phyloP scores from a whole-genome alignment of 495 filamentous ascomycete species.

The Daldinia loculata region DNA sequence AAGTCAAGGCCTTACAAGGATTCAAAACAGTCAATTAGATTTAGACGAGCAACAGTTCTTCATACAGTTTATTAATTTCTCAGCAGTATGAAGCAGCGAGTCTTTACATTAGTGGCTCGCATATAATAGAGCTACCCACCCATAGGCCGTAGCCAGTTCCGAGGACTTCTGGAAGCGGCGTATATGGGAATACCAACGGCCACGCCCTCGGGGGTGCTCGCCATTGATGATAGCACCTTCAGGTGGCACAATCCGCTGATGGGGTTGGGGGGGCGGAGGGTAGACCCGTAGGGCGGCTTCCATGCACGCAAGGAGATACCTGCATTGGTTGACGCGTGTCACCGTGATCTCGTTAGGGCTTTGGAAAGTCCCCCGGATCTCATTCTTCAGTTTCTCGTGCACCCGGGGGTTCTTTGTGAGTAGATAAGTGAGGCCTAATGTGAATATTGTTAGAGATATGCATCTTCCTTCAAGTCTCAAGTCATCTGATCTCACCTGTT shows the following conservation, averaged over 20 bases:
- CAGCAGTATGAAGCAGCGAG: no score
- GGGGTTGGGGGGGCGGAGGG: not conserved
- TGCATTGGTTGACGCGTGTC: not conserved
- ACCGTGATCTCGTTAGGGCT: not conserved
- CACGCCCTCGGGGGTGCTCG: not conserved
- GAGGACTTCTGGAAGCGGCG: not conserved
- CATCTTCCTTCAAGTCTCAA: no score
- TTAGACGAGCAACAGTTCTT: no score
- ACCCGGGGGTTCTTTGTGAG: not conserved
- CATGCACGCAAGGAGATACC: not conserved
- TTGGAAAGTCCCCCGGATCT: not conserved
- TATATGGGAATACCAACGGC: not conserved
- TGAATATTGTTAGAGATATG: not conserved
- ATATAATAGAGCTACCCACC: no score
- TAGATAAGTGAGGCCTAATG: not conserved
- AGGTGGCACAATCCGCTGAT: not conserved
- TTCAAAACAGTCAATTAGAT: no score
- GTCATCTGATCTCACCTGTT: not conserved
- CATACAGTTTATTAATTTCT: no score
- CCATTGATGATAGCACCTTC: not conserved
- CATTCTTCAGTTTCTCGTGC: not conserved
- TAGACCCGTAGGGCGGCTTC: not conserved
- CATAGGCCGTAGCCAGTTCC: not conserved
- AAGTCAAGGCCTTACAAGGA: no score
- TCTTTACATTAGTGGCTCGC: no score